Evolutionary conservation across 148 eudicot species (phyloP), one percentile per base, ranked within the genome.

Genomic region (Selenicereus undatus): DNA sequence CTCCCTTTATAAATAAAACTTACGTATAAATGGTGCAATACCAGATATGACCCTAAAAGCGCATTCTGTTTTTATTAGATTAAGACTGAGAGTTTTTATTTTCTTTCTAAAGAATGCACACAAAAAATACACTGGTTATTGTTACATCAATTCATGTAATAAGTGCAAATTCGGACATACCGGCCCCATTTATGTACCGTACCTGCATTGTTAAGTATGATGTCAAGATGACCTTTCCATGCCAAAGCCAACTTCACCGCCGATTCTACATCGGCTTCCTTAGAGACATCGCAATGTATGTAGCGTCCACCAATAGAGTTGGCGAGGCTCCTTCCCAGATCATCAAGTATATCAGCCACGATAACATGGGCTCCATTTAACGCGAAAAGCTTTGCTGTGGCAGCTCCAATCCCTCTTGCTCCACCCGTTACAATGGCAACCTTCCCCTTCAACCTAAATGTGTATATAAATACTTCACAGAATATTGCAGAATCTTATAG

Each of bases 331-430:
- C 22, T 9, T 0, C 98, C 99, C 0, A 79, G 79, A 20, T 92
- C 94, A 18, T 96, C 97, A 11, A 90, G 91, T 64, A 93, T 75
- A 62, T 96, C 98, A 0, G 97, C 98, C 8, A 96, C 82, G 7
- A 93, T 85, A 1, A 96, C 93, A 56, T 89, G 58, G 50, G 99
- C 99, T 42, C 98, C 98, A 66, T 92, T 80, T 26, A 75, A 77
- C 3, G 97, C 89, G 45, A 96, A 91, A 26, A 90, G 72, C 81
- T 77, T 86, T 1, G 95, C 91, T 0, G 91, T 90, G 32, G 95
- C 91, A 3, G 86, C 98, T 82, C 99, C 99, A 10, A 96, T 96
- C 70, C 99, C 99, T 84, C 95, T 85, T 75, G 98, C 98, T 2
- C 92, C 97, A 7, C 99, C 99, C 0, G 99, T 96, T 84, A 93